These are phyloP conservation scores for Litsea cubeba DNA, from an alignment of 164 flowering plant genomes.

Conservation along the genomic window DNA sequence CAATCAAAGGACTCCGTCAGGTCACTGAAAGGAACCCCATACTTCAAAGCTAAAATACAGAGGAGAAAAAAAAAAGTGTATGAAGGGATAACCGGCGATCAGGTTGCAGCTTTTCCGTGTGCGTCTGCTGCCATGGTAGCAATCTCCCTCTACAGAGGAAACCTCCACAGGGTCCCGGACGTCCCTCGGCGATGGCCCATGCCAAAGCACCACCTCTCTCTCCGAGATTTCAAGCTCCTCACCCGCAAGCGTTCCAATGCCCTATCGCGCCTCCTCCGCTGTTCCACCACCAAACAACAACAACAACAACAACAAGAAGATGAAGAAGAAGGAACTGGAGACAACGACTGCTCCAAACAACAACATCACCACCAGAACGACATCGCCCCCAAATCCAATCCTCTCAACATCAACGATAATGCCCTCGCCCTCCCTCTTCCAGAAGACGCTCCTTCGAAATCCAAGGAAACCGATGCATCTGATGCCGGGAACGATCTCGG, in stretches of 20 bases:
- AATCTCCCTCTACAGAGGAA: constrained; percentile 84
- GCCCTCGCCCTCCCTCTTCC: neutral
- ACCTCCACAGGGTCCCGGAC: constrained; percentile 77
- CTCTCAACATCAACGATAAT: neutral
- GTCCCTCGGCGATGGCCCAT: constrained; percentile 71
- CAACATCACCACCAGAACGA: neutral
- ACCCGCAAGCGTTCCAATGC: constrained; percentile 49
- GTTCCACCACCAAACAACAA: neutral
- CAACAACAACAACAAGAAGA: neutral
- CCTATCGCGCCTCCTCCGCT: constrained; percentile 29
- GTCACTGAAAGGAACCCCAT: no score
- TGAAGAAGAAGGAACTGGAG: constrained; percentile 18
- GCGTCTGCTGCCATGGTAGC: constrained; percentile 59
- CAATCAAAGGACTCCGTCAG: no score
- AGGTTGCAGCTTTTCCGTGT: neutral
- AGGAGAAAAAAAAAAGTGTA: no score
- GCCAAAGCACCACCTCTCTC: constrained; percentile 50
- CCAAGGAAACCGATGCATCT: neutral
- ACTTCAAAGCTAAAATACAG: no score
- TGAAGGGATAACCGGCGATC: no score
- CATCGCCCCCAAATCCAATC: neutral
- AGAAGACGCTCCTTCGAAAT: neutral
- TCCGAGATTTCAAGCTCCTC: constrained; percentile 56
- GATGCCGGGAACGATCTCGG: neutral
- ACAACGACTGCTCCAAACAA: constrained; percentile 16